A percentile compares a stretch with the other conserved stretches of the same genome.
These are phyloP conservation scores for Colletotrichum tropicicola DNA, from an alignment of 2,329 filamentous ascomycete genomes.

Conservation along the genomic window DNA sequence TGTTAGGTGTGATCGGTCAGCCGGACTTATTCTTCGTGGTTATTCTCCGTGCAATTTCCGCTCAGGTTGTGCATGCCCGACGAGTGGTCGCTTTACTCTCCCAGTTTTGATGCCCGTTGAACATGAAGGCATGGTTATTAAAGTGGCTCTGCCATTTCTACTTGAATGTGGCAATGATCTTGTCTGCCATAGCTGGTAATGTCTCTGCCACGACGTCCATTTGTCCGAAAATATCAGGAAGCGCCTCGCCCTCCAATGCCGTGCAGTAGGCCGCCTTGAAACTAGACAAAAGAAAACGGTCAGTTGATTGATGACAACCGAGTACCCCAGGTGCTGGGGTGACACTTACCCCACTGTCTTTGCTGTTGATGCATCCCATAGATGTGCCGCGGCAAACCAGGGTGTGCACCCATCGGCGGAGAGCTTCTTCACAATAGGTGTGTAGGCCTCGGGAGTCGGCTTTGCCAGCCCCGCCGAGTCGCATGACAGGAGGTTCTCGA, in stretches of 20 bases:
- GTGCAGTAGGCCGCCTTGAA: conserved; percentile 63
- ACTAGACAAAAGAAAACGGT: conserved; percentile 27
- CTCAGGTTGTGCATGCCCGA: too few species aligned
- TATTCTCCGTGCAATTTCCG: too few species aligned
- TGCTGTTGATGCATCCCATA: conserved; percentile 67
- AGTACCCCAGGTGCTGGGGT: not conserved
- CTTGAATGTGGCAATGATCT: conserved; percentile 39
- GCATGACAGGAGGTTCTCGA: conserved; percentile 61
- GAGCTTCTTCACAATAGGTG: conserved; percentile 51
- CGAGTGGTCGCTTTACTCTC: too few species aligned
- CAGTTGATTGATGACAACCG: not conserved
- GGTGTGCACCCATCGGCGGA: conserved; percentile 42
- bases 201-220: conserved; percentile 60
- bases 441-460: conserved; percentile 57
- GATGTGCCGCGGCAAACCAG: conserved; percentile 69
- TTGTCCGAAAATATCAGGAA: conserved; percentile 49
- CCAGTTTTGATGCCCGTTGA: too few species aligned
- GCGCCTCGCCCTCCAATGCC: conserved; percentile 12
- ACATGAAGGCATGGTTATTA: too few species aligned
- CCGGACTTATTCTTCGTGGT: too few species aligned
- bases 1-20: too few species aligned
- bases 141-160: not conserved
- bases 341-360: conserved; percentile 49
- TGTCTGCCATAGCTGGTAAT: conserved; percentile 57
- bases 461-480: conserved; percentile 58